phyloP scores from a whole-genome alignment of 2,329 filamentous ascomycete genomes.

The Xylariaceae sp. region DNA sequence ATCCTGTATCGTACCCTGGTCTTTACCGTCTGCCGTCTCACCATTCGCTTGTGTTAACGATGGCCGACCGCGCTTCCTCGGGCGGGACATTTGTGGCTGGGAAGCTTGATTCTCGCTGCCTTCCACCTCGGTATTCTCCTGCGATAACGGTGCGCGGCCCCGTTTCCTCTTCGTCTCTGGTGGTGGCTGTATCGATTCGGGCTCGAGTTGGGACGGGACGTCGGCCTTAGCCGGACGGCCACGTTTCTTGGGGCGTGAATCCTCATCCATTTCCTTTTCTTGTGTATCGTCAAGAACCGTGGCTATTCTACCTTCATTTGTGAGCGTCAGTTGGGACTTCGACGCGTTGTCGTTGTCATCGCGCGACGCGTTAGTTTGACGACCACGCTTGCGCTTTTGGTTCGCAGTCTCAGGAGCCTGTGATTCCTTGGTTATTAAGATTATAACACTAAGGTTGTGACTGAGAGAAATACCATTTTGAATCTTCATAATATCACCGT shows the following conservation, averaged over 20 bases:
- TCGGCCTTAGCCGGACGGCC: conserved; percentile 25
- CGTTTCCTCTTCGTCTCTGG: conserved; percentile 31
- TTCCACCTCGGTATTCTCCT: conserved; percentile 3
- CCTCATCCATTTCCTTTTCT: conserved; percentile 23
- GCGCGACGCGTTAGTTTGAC: conserved; percentile 46
- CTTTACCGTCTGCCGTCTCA: conserved; percentile 1
- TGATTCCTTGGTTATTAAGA: conserved; percentile 3
- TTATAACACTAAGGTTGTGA: background rate
- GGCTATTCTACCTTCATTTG: conserved; percentile 19
- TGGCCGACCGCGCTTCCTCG: conserved; percentile 36
- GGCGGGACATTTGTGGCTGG: conserved; percentile 8
- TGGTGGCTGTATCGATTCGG: conserved; percentile 16
- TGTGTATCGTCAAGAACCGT: conserved; percentile 4
- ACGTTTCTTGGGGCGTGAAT: conserved; percentile 30
- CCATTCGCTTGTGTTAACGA: conserved; percentile 23
- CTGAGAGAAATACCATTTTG: conserved; percentile 9
- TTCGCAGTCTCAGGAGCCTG: conserved; percentile 35
- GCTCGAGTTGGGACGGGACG: conserved; percentile 5
- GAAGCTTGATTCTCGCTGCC: conserved; percentile 4
- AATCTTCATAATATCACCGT: background rate
- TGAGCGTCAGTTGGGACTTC: conserved; percentile 22
- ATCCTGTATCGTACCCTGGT: background rate
- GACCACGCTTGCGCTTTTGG: conserved; percentile 49
- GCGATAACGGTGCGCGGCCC: conserved; percentile 25
- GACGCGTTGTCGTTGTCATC: conserved; percentile 33